Percentiles rank a stretch among this genome's conserved stretches.
phyloP scores from a whole-genome alignment of 192 early-diverging fungal species.

The Backusella tarrabulga region DNA sequence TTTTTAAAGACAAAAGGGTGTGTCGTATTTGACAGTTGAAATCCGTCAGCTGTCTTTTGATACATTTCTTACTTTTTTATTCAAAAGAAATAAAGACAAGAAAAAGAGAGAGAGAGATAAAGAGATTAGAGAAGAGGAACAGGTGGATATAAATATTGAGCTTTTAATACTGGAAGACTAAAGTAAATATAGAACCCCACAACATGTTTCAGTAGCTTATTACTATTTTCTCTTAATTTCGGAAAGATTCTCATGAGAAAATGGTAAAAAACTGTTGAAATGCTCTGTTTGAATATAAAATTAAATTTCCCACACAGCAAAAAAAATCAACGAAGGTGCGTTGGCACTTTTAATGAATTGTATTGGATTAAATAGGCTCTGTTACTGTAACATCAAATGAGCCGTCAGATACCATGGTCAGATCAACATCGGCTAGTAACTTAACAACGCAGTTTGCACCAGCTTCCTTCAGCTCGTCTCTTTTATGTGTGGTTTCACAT shows the following conservation, averaged over 20 bases:
- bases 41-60: conserved; percentile 14
- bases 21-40: background rate
- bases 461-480: conserved; percentile 40
- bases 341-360: background rate
- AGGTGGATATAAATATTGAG: background rate
- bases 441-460: conserved; percentile 41
- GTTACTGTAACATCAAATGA: conserved; percentile 31
- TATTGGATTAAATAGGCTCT: conserved; percentile 1
- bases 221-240: no score
- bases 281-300: background rate
- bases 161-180: background rate
- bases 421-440: conserved; percentile 39
- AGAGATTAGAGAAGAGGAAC: background rate
- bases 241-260: no score
- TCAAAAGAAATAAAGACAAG: background rate
- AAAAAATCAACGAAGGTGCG: background rate
- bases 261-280: no score
- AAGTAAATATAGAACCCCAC: background rate
- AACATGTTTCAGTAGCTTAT: background rate
- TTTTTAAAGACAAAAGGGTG: conserved; percentile 11
- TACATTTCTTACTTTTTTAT: background rate
- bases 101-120: background rate
- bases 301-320: background rate
- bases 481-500: conserved; percentile 39
- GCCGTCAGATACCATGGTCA: conserved; percentile 35